A percentile compares a stretch with the other conserved stretches of the same genome.
Conservation (phyloP, 2,329 filamentous ascomycete species). For the Ophiostoma himal-ulmi region DNA sequence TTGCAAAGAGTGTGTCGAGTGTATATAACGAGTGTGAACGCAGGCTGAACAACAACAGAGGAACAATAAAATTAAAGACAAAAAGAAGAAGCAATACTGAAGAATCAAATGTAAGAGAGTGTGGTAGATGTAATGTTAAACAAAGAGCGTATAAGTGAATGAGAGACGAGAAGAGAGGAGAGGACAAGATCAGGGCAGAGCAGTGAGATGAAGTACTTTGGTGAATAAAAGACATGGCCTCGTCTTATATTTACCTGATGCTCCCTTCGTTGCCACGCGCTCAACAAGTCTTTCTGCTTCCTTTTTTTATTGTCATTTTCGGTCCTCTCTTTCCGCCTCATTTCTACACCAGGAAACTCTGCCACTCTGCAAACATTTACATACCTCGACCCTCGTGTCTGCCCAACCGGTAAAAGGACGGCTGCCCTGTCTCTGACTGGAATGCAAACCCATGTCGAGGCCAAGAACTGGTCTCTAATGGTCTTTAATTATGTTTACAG, state of each 20-base stretch:
- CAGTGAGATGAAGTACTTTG: not conserved
- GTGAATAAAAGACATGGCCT: not conserved
- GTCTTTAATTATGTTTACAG: not conserved
- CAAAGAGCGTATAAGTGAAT: not conserved
- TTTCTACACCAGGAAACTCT: not conserved
- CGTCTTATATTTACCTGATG: conserved; percentile 2
- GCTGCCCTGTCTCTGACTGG: conserved; percentile 12
- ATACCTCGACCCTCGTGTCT: not conserved
- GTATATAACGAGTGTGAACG: not conserved
- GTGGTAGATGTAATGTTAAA: not conserved
- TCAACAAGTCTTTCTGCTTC: not conserved
- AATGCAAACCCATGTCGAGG: conserved; percentile 10
- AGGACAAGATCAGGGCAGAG: not conserved
- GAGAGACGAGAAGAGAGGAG: not conserved
- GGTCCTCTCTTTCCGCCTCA: not conserved
- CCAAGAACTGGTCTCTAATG: not conserved
- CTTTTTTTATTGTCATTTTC: not conserved
- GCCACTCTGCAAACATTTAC: not conserved
- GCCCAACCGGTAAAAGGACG: not conserved
- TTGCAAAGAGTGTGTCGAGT: conserved; percentile 5
- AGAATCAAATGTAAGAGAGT: not conserved
- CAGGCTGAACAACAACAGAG: not conserved
- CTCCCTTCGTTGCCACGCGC: not conserved
- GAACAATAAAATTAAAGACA: not conserved
- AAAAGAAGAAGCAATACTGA: not conserved